Base-by-base conservation (phyloP, 495 filamentous ascomycete species). In the Xylaria sp. region DNA sequence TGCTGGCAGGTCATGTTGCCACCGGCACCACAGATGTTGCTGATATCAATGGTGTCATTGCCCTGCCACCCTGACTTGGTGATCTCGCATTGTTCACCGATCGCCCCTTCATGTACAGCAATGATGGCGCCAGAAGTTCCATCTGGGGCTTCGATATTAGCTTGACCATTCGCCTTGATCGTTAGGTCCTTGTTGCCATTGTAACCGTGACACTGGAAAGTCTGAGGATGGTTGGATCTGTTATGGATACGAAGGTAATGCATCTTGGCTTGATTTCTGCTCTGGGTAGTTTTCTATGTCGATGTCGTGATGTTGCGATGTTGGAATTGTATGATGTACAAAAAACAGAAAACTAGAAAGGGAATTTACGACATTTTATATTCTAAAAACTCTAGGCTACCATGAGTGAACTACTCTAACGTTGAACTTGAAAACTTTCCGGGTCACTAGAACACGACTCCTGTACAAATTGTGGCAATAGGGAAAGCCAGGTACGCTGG, bases 1-100 rank as follows among this genome's bases (percentile, higher is more conserved):
- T 83, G 81, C 68, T 82, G 81, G 57, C 82, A 77, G 14, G 78
- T 82, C 75, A 83, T 77, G 59, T 83, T 83, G 5, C 81, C 81
- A 19, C 81, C 81, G 6, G 81, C 81, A 3, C 81, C 81, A 52
- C 76, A 67, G 67, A 83, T 83, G 70, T 82, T 82, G 69, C 79
- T 81, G 9, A 82, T 72, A 41, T 83, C 81, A 48, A 83, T 77
- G 63, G 77, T 78, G 68, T 83, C 81, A 64, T 82, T 83, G 3
- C 80, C 80, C 72, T 65, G 71, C 29, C 62, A 82, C 41, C 80
- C 81, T 46, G 74, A 59, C 64, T 82, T 82, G 48, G 79, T 83
- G 52, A 82, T 81, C 65, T 83, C 81, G 19, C 80, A 82, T 72
- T 83, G 81, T 58, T 83, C 81, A 29, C 81, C 77, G 41, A 82